Percentiles rank a stretch among this genome's conserved stretches.
Evolutionary conservation across 768 basidiomycete species (phyloP).

Genomic region (Rhodotorula kratochvilovae): DNA sequence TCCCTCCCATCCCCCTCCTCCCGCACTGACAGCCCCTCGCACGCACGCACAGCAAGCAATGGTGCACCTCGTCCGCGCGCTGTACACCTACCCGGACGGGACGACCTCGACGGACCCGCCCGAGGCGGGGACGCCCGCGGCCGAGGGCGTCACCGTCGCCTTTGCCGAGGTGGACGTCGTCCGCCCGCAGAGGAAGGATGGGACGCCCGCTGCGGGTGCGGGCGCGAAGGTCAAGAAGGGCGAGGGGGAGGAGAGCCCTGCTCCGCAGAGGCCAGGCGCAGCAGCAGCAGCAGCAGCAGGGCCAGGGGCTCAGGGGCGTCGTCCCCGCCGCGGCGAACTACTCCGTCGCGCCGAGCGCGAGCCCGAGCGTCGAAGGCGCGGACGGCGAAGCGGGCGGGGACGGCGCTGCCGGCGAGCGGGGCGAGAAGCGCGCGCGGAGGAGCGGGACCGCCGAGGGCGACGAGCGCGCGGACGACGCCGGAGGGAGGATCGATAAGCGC

Average conservation of each 20-base stretch:
- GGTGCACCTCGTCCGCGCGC: conserved; percentile 23
- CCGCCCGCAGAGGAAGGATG: conserved; percentile 7
- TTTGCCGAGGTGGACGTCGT: conserved; percentile 24
- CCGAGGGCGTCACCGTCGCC: conserved; percentile 1
- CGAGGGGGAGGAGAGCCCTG: neutral
- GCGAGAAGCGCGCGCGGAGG: neutral
- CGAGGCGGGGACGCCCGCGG: neutral
- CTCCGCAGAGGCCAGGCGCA: too few species aligned
- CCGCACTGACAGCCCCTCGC: too few species aligned
- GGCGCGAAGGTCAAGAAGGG: neutral
- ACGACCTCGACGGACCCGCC: conserved; percentile 19
- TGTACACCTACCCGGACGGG: conserved; percentile 25
- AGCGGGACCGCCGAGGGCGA: neutral
- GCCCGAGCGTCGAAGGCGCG: conserved; percentile 1
- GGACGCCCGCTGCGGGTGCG: too few species aligned
- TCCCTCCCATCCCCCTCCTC: neutral
- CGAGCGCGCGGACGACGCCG: neutral
- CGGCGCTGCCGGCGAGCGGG: neutral
- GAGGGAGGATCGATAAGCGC: conserved; percentile 21
- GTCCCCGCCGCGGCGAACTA: neutral
- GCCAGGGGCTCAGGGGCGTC: neutral
- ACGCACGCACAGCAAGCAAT: conserved; percentile 17
- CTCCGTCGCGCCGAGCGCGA: conserved; percentile 4
- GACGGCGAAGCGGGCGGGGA: neutral
- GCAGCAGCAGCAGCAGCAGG: neutral